Conservation (phyloP, 2,329 filamentous ascomycete genomes). For the Penicillium sp. region DNA sequence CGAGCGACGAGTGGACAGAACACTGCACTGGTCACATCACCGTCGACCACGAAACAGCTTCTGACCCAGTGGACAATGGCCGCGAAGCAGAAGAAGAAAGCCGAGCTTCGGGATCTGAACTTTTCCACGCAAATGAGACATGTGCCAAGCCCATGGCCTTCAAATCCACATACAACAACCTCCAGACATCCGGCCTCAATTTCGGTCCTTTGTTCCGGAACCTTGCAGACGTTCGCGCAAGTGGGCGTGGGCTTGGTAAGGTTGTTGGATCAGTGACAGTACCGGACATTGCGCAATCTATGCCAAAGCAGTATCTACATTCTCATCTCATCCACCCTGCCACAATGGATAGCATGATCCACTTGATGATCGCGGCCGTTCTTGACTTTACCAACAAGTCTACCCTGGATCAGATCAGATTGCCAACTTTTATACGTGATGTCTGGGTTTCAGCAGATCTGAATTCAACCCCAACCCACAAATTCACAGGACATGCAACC, state of each 20-base stretch:
- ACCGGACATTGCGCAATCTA: conserved; percentile 30
- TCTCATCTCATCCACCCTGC: conserved; percentile 39
- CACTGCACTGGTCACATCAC: conserved; percentile 37
- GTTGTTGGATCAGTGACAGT: conserved; percentile 29
- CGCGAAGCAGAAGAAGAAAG: conserved; percentile 19
- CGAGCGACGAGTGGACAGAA: conserved; percentile 35
- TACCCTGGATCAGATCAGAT: conserved; percentile 24
- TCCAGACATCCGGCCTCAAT: conserved; percentile 29
- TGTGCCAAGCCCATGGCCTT: conserved; percentile 29
- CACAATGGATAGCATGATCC: conserved; percentile 39
- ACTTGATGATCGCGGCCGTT: conserved; percentile 29
- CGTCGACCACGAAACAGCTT: conserved; percentile 16
- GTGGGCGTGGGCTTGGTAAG: conserved; percentile 16
- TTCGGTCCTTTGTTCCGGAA: conserved; percentile 37
- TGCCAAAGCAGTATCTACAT: conserved; percentile 37
- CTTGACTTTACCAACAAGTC: conserved; percentile 25
- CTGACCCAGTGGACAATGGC: conserved; percentile 9
- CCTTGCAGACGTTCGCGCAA: conserved; percentile 24
- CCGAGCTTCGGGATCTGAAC: conserved; percentile 11
- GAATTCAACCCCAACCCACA: conserved; percentile 17
- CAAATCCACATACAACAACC: conserved; percentile 25
- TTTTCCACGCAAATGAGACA: conserved; percentile 13
- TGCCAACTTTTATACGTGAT: conserved; percentile 36
- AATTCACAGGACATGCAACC: conserved; percentile 29
- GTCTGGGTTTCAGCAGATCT: conserved; percentile 35